phyloP scores from a whole-genome alignment of 2,329 filamentous ascomycete genomes.

The Bimuria novae-zelandiae region DNA sequence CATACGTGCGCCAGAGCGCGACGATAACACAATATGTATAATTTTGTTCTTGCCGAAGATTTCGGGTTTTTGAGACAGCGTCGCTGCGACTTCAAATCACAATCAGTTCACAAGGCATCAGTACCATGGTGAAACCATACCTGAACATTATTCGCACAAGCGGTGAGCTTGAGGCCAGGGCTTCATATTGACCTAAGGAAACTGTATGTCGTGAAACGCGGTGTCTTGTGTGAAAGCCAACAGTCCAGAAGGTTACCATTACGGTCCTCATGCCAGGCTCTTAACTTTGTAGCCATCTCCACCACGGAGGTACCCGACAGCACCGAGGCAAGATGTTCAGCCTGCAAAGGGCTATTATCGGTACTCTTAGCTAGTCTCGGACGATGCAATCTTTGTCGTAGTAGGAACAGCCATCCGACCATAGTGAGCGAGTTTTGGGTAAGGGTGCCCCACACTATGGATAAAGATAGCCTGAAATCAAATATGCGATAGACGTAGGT shows the following conservation, averaged over 20 bases:
- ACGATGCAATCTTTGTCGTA: slow-evolving; percentile 11
- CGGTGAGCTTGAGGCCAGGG: slow-evolving; percentile 27
- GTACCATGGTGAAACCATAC: slow-evolving; percentile 12
- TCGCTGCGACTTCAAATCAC: slow-evolving; percentile 13
- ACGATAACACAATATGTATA: no score
- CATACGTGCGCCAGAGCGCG: slow-evolving; percentile 4
- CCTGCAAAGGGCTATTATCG: slow-evolving; percentile 25
- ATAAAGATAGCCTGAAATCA: slow-evolving; percentile 19
- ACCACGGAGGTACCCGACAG: slow-evolving; percentile 7
- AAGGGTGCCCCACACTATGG: slow-evolving; percentile 14
- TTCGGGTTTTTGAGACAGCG: no score
- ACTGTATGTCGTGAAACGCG: not conserved
- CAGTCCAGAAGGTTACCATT: no score
- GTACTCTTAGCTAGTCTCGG: slow-evolving; percentile 23
- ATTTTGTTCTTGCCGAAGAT: no score
- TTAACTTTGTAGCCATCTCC: slow-evolving; percentile 12
- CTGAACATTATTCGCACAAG: slow-evolving; percentile 22
- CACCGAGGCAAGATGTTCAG: slow-evolving; percentile 26
- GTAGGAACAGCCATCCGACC: slow-evolving; percentile 17
- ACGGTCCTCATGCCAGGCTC: no score
- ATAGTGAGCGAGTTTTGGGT: slow-evolving; percentile 12
- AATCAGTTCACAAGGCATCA: not conserved
- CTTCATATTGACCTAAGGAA: slow-evolving; percentile 21
- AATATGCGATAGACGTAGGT: slow-evolving; percentile 16
- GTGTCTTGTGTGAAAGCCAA: not conserved